Conservation (phyloP, 164 flowering plant species). For the Vitis amurensis region DNA sequence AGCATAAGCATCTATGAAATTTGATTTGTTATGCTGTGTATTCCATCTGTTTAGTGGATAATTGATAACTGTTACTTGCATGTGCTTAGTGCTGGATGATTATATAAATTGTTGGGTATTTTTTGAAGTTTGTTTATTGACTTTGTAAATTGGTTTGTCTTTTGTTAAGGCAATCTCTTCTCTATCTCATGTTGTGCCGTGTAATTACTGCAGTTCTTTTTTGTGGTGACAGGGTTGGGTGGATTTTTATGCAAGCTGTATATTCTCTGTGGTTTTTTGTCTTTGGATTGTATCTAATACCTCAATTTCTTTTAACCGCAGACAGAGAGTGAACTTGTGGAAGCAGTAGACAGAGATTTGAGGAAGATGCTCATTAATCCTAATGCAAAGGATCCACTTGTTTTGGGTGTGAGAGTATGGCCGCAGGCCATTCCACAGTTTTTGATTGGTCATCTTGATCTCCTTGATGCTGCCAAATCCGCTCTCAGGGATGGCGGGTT, state of each 20-base stretch:
- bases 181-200: too few relatives aligned
- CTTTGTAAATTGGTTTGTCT: too few relatives aligned
- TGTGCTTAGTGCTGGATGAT: too few relatives aligned
- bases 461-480: conserved; percentile 60
- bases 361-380: conserved; percentile 79
- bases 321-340: conserved; percentile 75
- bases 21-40: too few relatives aligned
- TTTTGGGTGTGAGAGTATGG: conserved; percentile 86
- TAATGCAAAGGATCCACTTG: conserved; percentile 68
- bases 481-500: conserved; percentile 54
- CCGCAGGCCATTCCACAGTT: conserved; percentile 96
- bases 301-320: conserved; percentile 13
- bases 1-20: too few relatives aligned
- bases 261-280: neutral
- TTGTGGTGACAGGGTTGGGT: too few relatives aligned
- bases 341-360: conserved; percentile 83
- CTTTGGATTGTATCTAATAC: neutral
- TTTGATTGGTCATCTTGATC: conserved; percentile 80
- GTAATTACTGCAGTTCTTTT: too few relatives aligned
- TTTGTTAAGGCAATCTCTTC: too few relatives aligned
- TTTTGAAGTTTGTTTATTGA: too few relatives aligned
- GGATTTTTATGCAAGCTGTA: neutral
- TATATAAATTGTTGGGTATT: too few relatives aligned
- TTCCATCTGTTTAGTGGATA: neutral
- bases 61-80: too few relatives aligned